Conservation (phyloP, 2,329 filamentous ascomycete species). For the Curvularia sp. region DNA sequence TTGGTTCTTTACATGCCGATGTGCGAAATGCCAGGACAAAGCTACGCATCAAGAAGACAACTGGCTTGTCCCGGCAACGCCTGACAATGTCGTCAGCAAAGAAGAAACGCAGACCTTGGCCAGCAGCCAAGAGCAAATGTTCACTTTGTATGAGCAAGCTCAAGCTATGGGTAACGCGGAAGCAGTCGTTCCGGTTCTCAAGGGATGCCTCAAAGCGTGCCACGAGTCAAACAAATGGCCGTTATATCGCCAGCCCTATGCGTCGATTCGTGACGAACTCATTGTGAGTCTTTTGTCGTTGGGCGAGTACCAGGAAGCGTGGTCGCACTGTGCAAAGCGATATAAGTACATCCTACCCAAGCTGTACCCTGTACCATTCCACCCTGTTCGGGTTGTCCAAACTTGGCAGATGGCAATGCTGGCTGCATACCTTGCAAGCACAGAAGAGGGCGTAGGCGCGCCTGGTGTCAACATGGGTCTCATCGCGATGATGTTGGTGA, state of each 20-base stretch:
- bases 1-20: constrained; percentile 67
- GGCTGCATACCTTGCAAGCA: constrained; percentile 41
- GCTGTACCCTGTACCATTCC: constrained; percentile 56
- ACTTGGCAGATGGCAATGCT: constrained; percentile 52
- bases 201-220: constrained; percentile 52
- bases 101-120: constrained; percentile 27
- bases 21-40: constrained; percentile 57
- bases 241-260: constrained; percentile 61
- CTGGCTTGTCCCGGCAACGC: constrained; percentile 45
- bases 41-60: constrained; percentile 51
- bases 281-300: constrained; percentile 57
- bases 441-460: constrained; percentile 33
- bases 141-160: constrained; percentile 33
- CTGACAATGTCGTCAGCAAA: constrained; percentile 24
- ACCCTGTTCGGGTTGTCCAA: constrained; percentile 63
- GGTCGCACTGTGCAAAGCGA: constrained; percentile 59
- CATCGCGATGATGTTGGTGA: constrained; percentile 53
- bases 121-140: constrained; percentile 36
- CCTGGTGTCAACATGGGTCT: constrained; percentile 52
- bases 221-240: constrained; percentile 54
- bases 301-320: constrained; percentile 56
- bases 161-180: constrained; percentile 32
- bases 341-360: constrained; percentile 60
- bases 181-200: constrained; percentile 46
- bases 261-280: constrained; percentile 61